phyloP scores from a whole-genome alignment of 2,329 filamentous ascomycete genomes.

The Pyricularia pennisetigena region DNA sequence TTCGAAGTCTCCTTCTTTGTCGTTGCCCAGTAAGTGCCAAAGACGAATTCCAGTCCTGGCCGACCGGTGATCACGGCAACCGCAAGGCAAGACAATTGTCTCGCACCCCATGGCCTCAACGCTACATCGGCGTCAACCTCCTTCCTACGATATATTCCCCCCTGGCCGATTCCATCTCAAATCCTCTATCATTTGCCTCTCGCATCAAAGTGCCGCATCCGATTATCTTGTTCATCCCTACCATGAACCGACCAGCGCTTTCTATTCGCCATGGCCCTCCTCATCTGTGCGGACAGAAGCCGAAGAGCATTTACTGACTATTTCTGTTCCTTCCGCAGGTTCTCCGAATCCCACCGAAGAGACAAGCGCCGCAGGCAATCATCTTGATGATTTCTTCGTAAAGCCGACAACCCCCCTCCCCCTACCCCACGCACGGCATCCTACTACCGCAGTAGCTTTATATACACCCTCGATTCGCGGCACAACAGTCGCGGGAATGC shows the following conservation, averaged over 20 bases:
- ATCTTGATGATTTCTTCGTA: conserved; percentile 4
- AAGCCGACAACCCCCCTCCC: neutral
- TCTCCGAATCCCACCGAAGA: neutral
- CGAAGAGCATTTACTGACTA: neutral
- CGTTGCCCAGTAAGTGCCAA: conserved; percentile 9
- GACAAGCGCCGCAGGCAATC: neutral
- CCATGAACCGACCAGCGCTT: neutral
- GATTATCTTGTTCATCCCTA: neutral
- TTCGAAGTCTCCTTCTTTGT: conserved; percentile 8
- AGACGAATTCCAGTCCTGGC: conserved; percentile 1
- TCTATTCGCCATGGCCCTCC: conserved; percentile 1
- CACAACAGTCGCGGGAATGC: conserved; percentile 49
- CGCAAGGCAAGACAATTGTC: conserved; percentile 2
- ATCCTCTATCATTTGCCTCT: neutral
- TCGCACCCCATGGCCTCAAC: neutral
- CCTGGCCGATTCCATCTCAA: neutral
- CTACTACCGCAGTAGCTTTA: neutral
- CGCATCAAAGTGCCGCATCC: neutral
- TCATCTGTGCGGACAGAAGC: neutral
- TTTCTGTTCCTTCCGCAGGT: neutral
- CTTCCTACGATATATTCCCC: neutral
- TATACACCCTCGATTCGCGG: conserved; percentile 4
- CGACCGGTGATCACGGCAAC: conserved; percentile 1
- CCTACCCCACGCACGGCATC: neutral
- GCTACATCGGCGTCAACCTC: neutral